phyloP scores from a whole-genome alignment of 192 early-diverging fungal genomes.

The Diversispora epigaea region DNA sequence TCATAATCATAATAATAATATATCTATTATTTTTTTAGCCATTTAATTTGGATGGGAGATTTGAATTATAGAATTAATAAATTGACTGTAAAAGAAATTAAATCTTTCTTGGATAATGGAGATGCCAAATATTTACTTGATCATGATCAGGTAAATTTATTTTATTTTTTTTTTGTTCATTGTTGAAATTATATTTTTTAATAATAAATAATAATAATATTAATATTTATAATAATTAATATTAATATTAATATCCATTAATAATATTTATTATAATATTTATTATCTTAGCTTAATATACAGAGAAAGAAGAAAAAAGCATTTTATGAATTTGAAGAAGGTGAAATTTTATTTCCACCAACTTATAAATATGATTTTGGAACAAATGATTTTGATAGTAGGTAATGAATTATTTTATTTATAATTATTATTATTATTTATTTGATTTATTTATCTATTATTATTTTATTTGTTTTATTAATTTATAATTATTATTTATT shows the following conservation, averaged over 20 bases:
- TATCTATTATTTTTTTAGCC: slow-evolving; percentile 39
- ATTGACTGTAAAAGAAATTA: slow-evolving; percentile 62
- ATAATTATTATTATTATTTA: background rate
- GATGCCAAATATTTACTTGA: slow-evolving; percentile 66
- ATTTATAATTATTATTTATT: background rate
- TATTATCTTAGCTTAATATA: slow-evolving; percentile 51
- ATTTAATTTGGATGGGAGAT: slow-evolving; percentile 91
- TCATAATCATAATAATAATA: background rate
- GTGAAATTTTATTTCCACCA: slow-evolving; percentile 72
- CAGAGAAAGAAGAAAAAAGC: slow-evolving; percentile 65
- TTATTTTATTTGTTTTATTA: no score
- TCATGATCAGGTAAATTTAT: slow-evolving; percentile 84
- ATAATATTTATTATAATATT: background rate
- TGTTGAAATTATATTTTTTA: no score
- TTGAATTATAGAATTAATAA: slow-evolving; percentile 86
- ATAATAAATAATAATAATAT: no score
- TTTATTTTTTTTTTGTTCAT: no score
- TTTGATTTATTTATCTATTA: background rate
- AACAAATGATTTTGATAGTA: slow-evolving; percentile 76
- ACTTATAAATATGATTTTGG: slow-evolving; percentile 94
- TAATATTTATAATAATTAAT: background rate
- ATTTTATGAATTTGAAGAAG: slow-evolving; percentile 87
- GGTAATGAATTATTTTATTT: slow-evolving; percentile 38
- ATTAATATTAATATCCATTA: background rate
- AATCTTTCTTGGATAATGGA: slow-evolving; percentile 51